Evolutionary conservation across 1,139 yeast species (phyloP).

Genomic region (Suhomyces bokatorum): DNA sequence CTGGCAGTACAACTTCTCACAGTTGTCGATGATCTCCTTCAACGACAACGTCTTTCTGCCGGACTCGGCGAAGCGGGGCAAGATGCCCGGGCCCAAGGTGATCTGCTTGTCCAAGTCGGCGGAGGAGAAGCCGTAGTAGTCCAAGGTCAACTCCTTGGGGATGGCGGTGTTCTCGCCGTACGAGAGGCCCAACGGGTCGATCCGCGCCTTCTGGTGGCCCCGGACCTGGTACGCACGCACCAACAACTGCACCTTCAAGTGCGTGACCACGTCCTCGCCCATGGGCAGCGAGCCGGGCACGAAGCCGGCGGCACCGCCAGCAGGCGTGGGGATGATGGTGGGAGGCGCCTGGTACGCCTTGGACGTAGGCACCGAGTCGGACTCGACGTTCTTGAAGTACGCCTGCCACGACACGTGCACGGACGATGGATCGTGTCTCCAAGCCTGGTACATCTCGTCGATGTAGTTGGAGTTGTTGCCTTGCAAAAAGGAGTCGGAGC

Average conservation of each 20-base stretch:
- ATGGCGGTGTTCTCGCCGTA: conserved; percentile 64
- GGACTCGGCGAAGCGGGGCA: conserved; percentile 81
- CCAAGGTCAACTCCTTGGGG: conserved; percentile 88
- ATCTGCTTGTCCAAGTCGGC: conserved; percentile 81
- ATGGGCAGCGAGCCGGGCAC: conserved; percentile 50
- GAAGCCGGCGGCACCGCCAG: conserved; percentile 69
- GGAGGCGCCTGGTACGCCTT: conserved; percentile 91
- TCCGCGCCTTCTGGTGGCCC: conserved; percentile 93
- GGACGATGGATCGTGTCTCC: conserved; percentile 85
- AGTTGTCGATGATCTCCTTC: conserved; percentile 71
- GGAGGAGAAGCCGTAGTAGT: conserved; percentile 87
- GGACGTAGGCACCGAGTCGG: conserved; percentile 65
- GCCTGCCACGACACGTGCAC: conserved; percentile 98
- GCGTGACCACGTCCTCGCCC: conserved; percentile 74
- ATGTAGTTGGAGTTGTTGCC: conserved; percentile 88
- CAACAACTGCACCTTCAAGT: conserved; percentile 90
- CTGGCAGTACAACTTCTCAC: conserved; percentile 86
- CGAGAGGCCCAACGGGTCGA: conserved; percentile 90
- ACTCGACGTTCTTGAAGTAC: conserved; percentile 86
- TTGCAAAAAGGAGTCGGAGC: conserved; percentile 77
- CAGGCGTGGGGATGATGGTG: conserved; percentile 71
- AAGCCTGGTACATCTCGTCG: conserved; percentile 96
- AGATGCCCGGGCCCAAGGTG: conserved; percentile 94
- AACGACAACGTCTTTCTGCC: conserved; percentile 69
- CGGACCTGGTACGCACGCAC: conserved; percentile 99